These are phyloP conservation scores for Oryza coarctata DNA, from an alignment of 176 grass and related monocot genomes.

Conservation along the genomic window DNA sequence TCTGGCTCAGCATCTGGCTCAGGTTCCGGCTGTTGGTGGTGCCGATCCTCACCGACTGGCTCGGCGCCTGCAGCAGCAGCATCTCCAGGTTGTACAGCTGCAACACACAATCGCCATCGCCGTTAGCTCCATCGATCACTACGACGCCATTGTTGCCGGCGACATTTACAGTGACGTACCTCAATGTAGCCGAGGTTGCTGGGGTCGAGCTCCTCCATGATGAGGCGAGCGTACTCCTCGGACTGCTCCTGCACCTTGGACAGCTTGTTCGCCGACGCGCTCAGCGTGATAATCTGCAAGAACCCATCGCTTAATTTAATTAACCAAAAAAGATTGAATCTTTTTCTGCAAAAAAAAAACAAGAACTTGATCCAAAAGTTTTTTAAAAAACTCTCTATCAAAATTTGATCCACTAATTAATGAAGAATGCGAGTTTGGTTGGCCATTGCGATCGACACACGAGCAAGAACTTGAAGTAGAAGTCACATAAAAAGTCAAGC, in stretches of 20 bases:
- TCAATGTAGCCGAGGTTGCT: slow-evolving; percentile 83
- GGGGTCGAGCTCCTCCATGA: slow-evolving; percentile 98
- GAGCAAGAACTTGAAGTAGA: neutral
- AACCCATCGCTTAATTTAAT: too few species aligned
- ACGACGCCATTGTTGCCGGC: neutral
- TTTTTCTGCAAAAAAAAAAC: neutral
- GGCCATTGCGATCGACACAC: neutral
- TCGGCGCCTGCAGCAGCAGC: slow-evolving; percentile 70
- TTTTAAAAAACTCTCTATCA: neutral
- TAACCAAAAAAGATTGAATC: neutral
- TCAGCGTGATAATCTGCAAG: slow-evolving; percentile 71
- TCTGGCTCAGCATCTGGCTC: slow-evolving; percentile 91
- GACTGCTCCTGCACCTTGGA: slow-evolving; percentile 69
- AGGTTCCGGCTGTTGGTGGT: slow-evolving; percentile 82
- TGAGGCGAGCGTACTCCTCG: slow-evolving; percentile 83
- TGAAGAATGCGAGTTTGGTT: neutral
- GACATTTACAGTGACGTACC: slow-evolving; percentile 23
- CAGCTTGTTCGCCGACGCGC: slow-evolving; percentile 81
- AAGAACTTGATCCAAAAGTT: neutral
- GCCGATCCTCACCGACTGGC: slow-evolving; percentile 58
- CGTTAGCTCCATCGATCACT: neutral
- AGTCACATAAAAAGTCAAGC: neutral
- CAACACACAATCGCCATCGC: neutral
- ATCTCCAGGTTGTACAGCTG: slow-evolving; percentile 76
- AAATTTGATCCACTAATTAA: neutral